phyloP scores from a whole-genome alignment of 2,329 filamentous ascomycete species.

The Botrytis porri region DNA sequence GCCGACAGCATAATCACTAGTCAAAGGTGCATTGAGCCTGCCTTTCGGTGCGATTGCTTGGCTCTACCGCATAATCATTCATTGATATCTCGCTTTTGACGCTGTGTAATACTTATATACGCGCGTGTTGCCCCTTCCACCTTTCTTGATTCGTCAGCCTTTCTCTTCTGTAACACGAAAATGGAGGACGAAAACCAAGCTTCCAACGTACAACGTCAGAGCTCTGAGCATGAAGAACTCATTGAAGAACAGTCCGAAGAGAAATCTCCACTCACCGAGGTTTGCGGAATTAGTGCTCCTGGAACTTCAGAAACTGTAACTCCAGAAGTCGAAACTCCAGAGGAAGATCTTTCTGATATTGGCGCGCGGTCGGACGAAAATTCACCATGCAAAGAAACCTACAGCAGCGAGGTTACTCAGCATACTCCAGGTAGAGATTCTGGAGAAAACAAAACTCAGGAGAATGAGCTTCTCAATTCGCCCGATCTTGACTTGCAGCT shows the following conservation, averaged over 20 bases:
- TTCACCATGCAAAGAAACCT: background rate
- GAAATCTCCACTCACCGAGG: background rate
- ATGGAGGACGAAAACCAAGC: conserved; percentile 10
- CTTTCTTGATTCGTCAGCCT: background rate
- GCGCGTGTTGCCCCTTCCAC: background rate
- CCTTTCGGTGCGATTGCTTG: conserved; percentile 6
- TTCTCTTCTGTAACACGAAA: background rate
- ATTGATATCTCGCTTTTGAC: background rate
- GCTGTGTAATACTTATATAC: conserved; percentile 15
- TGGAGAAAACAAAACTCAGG: background rate
- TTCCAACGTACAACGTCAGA: background rate
- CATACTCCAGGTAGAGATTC: background rate
- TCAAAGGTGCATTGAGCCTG: conserved; percentile 5
- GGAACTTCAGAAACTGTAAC: background rate
- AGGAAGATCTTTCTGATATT: background rate
- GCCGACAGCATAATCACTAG: background rate
- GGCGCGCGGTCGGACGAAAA: background rate
- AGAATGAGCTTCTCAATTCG: background rate
- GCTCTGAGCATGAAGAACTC: background rate
- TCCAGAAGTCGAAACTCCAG: background rate
- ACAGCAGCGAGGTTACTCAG: background rate
- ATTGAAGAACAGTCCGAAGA: background rate
- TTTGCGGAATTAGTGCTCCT: background rate
- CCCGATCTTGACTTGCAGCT: conserved; percentile 1
- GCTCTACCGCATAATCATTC: conserved; percentile 1